These are phyloP conservation scores for Glaciozyma martinii DNA, from an alignment of 768 basidiomycete genomes.

Conservation along the genomic window DNA sequence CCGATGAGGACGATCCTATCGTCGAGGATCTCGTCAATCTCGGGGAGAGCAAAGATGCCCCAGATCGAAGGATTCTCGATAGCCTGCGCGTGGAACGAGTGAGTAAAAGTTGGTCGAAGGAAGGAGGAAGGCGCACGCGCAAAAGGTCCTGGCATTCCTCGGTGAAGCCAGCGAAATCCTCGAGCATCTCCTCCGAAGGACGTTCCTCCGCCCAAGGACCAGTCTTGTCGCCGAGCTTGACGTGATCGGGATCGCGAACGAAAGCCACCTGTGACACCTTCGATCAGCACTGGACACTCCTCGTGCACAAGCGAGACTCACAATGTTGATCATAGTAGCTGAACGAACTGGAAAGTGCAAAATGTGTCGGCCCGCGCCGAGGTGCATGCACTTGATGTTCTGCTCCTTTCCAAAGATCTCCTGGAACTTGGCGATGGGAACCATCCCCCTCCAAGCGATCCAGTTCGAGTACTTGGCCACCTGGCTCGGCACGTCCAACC, in stretches of 20 bases:
- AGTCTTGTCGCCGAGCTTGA: neutral
- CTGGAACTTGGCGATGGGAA: slow-evolving; percentile 13
- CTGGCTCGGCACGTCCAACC: slow-evolving; percentile 12
- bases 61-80: slow-evolving; percentile 7
- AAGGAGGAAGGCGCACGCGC: neutral
- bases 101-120: neutral
- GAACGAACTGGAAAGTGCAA: neutral
- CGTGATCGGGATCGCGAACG: neutral
- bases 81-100: neutral
- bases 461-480: slow-evolving; percentile 23
- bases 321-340: neutral
- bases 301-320: neutral
- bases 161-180: neutral
- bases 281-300: neutral
- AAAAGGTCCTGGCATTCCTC: neutral
- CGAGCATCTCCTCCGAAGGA: neutral
- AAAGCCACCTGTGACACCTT: neutral
- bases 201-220: slow-evolving; percentile 1
- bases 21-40: neutral
- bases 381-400: slow-evolving; percentile 12
- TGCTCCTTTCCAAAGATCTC: slow-evolving; percentile 6
- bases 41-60: neutral
- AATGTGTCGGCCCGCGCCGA: neutral
- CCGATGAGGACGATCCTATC: neutral
- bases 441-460: slow-evolving; percentile 30